These are phyloP conservation scores for Exophiala oligosperma DNA, from an alignment of 2,329 filamentous ascomycete species.

Conservation along the genomic window DNA sequence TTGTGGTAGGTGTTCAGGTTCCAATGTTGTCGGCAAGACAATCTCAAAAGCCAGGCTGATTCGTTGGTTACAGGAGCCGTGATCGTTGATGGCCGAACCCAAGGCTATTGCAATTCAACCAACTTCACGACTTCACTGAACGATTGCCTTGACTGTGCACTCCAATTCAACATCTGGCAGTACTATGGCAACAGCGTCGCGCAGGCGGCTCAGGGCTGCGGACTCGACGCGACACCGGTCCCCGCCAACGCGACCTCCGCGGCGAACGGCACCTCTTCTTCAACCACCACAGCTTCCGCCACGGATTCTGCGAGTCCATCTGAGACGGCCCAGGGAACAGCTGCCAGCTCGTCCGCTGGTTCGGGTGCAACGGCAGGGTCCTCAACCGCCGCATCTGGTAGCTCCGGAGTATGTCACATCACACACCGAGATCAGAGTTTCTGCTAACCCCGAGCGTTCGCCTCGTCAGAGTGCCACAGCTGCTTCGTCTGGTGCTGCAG, in stretches of 20 bases:
- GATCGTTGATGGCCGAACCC: conserved; percentile 29
- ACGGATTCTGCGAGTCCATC: conserved; percentile 6
- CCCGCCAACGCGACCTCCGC: conserved; percentile 13
- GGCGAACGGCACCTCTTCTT: conserved; percentile 31
- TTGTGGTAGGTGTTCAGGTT: conserved; percentile 32
- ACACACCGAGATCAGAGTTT: not conserved
- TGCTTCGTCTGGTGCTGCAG: not conserved
- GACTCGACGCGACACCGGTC: conserved; percentile 24
- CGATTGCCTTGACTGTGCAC: conserved; percentile 44
- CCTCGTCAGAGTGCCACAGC: not conserved
- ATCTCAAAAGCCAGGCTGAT: not conserved
- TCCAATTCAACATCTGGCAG: conserved; percentile 46
- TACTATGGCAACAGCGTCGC: conserved; percentile 43
- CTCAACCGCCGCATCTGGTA: not conserved
- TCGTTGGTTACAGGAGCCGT: conserved; percentile 27
- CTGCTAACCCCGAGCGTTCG: no score
- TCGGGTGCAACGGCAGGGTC: not conserved
- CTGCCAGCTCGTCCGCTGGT: not conserved
- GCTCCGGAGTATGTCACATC: not conserved
- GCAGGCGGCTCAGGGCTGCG: conserved; percentile 36
- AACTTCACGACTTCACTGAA: conserved; percentile 33
- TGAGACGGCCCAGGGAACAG: not conserved
- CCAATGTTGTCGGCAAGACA: not conserved
- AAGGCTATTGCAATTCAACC: conserved; percentile 32
- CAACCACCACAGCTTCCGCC: not conserved